These are phyloP conservation scores for Scheffersomyces titani DNA, from an alignment of 1,139 yeast genomes.

Conservation along the genomic window DNA sequence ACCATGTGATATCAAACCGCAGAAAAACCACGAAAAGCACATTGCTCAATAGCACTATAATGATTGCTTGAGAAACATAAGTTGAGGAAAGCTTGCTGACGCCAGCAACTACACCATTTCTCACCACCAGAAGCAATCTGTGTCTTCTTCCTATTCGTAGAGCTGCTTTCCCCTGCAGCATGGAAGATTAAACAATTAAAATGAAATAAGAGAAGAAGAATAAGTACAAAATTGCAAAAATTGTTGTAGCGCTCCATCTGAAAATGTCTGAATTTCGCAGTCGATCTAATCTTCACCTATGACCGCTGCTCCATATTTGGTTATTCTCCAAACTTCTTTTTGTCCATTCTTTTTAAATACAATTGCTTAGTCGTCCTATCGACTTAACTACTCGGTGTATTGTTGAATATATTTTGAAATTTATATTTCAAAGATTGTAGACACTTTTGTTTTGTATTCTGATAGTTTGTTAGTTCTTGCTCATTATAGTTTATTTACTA, in stretches of 20 bases:
- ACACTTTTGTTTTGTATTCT: no score
- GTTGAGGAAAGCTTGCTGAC: neutral
- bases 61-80: neutral
- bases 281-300: neutral
- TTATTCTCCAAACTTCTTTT: neutral
- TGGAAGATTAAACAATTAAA: neutral
- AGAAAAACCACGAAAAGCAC: neutral
- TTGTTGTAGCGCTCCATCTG: neutral
- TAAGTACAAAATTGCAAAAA: neutral
- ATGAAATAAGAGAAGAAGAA: neutral
- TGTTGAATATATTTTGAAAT: no score
- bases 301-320: neutral
- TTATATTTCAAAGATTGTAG: no score
- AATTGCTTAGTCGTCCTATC: no score
- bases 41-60: neutral
- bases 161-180: neutral
- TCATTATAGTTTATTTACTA: neutral
- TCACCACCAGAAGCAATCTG: neutral
- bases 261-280: neutral
- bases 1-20: neutral
- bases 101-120: neutral
- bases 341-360: neutral
- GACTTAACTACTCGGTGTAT: no score
- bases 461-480: neutral
- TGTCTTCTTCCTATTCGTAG: neutral